Evolutionary conservation across 139 green algal species (phyloP).

Genomic region (Chlamydomonas eustigma): DNA sequence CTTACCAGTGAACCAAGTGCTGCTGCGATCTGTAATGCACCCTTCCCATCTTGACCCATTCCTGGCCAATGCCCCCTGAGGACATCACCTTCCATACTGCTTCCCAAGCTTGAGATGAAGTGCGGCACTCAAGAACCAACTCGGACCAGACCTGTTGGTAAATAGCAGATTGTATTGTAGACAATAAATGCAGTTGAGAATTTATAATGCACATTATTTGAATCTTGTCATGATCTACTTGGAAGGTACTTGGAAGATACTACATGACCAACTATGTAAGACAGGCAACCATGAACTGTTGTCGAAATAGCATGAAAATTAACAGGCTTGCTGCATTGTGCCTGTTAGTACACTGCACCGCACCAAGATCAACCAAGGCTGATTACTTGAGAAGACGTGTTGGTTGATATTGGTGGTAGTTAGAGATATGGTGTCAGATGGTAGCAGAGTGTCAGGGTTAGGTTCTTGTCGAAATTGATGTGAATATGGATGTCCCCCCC

Average conservation of each 20-base stretch:
- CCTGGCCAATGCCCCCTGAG: not conserved
- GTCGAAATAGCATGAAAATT: too few species aligned
- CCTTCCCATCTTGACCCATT: not conserved
- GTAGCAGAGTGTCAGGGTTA: not conserved
- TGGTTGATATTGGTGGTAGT: not conserved
- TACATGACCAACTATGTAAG: not conserved
- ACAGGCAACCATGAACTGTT: not conserved
- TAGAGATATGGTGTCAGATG: not conserved
- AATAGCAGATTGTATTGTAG: not conserved
- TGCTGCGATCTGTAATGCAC: not conserved
- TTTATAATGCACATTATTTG: too few species aligned
- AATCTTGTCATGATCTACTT: too few species aligned
- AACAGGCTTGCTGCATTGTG: too few species aligned
- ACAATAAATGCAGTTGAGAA: not conserved
- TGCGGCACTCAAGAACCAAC: not conserved
- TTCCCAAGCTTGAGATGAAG: not conserved
- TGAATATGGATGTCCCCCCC: too few species aligned
- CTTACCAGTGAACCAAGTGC: constrained; percentile 6
- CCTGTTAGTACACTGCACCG: not conserved
- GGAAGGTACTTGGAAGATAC: too few species aligned
- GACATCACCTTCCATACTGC: not conserved
- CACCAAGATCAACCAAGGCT: constrained; percentile 3
- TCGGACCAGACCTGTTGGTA: not conserved
- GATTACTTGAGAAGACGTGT: not conserved
- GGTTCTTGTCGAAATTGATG: not conserved